These are phyloP conservation scores for Fraxinus sp. DNA, from an alignment of 305 asterid genomes.

Conservation along the genomic window DNA sequence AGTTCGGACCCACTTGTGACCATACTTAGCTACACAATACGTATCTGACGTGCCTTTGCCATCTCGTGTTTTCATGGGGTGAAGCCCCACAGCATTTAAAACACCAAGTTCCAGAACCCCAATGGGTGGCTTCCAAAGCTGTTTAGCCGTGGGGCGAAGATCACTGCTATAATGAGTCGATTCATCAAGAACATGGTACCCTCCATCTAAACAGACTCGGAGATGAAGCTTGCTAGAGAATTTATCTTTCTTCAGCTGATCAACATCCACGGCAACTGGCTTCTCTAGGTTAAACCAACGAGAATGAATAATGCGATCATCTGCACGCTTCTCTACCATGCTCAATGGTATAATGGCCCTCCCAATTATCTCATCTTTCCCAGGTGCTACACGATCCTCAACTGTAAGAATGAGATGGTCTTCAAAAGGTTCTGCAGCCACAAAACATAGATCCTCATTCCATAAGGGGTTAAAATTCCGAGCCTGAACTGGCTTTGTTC, in stretches of 20 bases:
- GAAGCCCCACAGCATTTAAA: slow-evolving; percentile 68
- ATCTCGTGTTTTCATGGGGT: slow-evolving; percentile 80
- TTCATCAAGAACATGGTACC: slow-evolving; percentile 89
- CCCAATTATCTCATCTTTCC: slow-evolving; percentile 79
- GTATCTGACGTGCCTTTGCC: slow-evolving; percentile 80
- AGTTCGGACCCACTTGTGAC: slow-evolving; percentile 85
- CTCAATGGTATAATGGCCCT: slow-evolving; percentile 65
- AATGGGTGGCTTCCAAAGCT: slow-evolving; percentile 80
- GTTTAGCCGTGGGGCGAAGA: slow-evolving; percentile 90
- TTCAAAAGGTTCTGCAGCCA: slow-evolving; percentile 83
- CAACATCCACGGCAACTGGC: slow-evolving; percentile 66
- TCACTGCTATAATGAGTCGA: slow-evolving; percentile 87
- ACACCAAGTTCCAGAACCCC: slow-evolving; percentile 78
- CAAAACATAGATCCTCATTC: slow-evolving; percentile 79
- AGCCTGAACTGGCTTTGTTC: slow-evolving; percentile 64
- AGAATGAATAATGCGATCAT: slow-evolving; percentile 67
- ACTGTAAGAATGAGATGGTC: slow-evolving; percentile 74
- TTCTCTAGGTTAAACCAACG: slow-evolving; percentile 79
- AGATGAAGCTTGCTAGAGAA: slow-evolving; percentile 74
- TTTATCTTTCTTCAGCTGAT: slow-evolving; percentile 70
- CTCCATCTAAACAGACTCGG: slow-evolving; percentile 79
- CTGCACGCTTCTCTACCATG: slow-evolving; percentile 72
- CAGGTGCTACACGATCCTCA: slow-evolving; percentile 84
- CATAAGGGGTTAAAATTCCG: slow-evolving; percentile 64
- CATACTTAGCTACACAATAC: slow-evolving; percentile 80